A percentile compares a stretch with the other conserved stretches of the same genome.
Evolutionary conservation across 2,329 filamentous ascomycete species (phyloP).

Genomic region (Xylariales sp.): DNA sequence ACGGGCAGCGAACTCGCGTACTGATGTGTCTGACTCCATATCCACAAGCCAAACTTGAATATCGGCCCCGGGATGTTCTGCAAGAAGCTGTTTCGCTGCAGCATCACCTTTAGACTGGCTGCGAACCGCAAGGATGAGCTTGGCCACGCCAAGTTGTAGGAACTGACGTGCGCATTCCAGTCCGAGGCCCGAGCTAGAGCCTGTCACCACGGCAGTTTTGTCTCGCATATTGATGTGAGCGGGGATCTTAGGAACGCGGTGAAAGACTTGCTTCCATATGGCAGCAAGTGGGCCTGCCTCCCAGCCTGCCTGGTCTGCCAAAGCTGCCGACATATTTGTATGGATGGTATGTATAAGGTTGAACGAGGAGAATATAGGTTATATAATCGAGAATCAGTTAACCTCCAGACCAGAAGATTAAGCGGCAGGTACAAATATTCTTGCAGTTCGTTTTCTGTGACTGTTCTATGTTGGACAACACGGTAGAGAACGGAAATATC

Average conservation of each 20-base stretch:
- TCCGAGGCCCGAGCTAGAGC: constrained; percentile 19
- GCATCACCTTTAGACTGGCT: constrained; percentile 24
- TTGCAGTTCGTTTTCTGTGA: too few species aligned
- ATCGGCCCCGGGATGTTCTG: constrained; percentile 17
- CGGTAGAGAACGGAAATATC: too few species aligned
- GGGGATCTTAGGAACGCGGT: constrained; percentile 6
- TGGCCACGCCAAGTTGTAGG: constrained; percentile 20
- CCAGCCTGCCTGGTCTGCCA: too few species aligned
- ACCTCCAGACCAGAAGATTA: too few species aligned
- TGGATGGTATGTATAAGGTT: too few species aligned
- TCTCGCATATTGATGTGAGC: constrained; percentile 11
- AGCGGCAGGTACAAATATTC: too few species aligned
- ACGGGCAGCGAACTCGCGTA: constrained; percentile 25
- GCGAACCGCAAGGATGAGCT: constrained; percentile 31
- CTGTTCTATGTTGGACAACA: too few species aligned
- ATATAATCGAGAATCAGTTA: too few species aligned
- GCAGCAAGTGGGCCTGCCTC: neutral
- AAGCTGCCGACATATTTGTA: too few species aligned
- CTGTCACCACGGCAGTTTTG: constrained; percentile 33
- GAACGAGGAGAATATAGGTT: too few species aligned
- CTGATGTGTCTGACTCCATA: constrained; percentile 29
- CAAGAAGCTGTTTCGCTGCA: constrained; percentile 22
- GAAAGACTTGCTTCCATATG: constrained; percentile 3
- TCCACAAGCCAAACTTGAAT: constrained; percentile 34
- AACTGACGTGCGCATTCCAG: constrained; percentile 32